A percentile compares a stretch with the other conserved stretches of the same genome.
phyloP scores from a whole-genome alignment of 2,329 filamentous ascomycete species.

The Fusarium cyanostomum region DNA sequence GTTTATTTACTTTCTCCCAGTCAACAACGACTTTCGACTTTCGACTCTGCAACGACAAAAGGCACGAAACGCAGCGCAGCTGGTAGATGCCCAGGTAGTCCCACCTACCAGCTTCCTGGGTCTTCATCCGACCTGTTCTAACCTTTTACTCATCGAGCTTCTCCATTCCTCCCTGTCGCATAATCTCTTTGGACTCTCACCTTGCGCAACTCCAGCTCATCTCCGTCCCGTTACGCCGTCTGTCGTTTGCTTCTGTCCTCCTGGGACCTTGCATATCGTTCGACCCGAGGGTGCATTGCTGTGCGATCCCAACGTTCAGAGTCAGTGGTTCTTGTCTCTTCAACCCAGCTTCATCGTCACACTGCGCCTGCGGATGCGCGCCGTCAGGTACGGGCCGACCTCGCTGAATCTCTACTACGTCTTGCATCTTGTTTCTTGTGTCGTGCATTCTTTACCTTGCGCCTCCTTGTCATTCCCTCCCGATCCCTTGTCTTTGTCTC shows the following conservation, averaged over 20 bases:
- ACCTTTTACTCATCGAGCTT: not conserved
- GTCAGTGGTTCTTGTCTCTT: conserved; percentile 5
- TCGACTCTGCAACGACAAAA: not conserved
- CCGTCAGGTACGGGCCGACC: conserved; percentile 32
- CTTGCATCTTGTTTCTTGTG: not conserved
- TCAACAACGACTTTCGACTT: conserved; percentile 6
- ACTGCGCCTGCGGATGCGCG: conserved; percentile 30
- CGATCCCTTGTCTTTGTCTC: not conserved
- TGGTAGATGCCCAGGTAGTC: conserved; percentile 5
- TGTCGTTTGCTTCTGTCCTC: conserved; percentile 25
- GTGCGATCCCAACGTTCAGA: conserved; percentile 18
- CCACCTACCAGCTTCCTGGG: conserved; percentile 24
- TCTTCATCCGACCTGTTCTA: conserved; percentile 24
- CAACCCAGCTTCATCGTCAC: conserved; percentile 6
- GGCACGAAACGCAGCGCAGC: not conserved
- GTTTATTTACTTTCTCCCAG: conserved; percentile 32
- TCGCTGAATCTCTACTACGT: conserved; percentile 9
- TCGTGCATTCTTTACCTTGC: not conserved
- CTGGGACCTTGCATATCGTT: conserved; percentile 24
- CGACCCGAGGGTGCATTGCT: conserved; percentile 12
- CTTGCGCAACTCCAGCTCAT: conserved; percentile 10
- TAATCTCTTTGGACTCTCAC: not conserved
- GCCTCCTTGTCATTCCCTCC: conserved; percentile 3
- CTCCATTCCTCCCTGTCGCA: not conserved
- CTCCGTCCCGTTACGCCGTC: conserved; percentile 13